These are phyloP conservation scores for Backusella psychrophila DNA, from an alignment of 192 early-diverging fungal genomes.

Conservation along the genomic window DNA sequence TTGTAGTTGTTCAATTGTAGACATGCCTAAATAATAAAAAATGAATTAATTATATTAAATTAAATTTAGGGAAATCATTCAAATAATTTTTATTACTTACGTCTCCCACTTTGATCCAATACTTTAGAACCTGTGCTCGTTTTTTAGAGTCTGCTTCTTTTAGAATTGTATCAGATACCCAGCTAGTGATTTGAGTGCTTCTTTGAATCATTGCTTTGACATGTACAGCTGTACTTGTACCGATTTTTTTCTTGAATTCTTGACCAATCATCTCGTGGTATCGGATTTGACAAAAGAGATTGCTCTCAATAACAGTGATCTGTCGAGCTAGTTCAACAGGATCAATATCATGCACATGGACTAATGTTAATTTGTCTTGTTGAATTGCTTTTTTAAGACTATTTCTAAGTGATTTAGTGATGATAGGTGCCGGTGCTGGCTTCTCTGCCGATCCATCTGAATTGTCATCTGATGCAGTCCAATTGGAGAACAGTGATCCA, in stretches of 20 bases:
- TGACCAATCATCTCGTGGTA: constrained; percentile 75
- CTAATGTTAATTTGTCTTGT: constrained; percentile 36
- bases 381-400: constrained; percentile 8
- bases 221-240: constrained; percentile 51
- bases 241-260: constrained; percentile 50
- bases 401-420: constrained; percentile 21
- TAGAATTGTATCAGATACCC: constrained; percentile 73
- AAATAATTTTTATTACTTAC: constrained; percentile 14
- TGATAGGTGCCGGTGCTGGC: constrained; percentile 1
- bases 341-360: constrained; percentile 59
- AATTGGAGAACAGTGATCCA: constrained; percentile 18
- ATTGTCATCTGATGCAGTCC: constrained; percentile 13
- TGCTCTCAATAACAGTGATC: constrained; percentile 76
- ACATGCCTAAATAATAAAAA: constrained; percentile 15
- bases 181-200: constrained; percentile 72
- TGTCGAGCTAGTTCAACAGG: constrained; percentile 82
- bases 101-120: constrained; percentile 68
- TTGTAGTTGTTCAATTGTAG: constrained; percentile 66
- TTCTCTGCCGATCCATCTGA: neutral
- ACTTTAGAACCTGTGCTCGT: constrained; percentile 59
- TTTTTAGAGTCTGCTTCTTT: constrained; percentile 59
- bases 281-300: constrained; percentile 64
- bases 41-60: neutral
- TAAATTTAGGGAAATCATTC: neutral
- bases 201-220: constrained; percentile 72